These are phyloP conservation scores for Fonsecaea monophora DNA, from an alignment of 2,329 filamentous ascomycete genomes.

Conservation along the genomic window DNA sequence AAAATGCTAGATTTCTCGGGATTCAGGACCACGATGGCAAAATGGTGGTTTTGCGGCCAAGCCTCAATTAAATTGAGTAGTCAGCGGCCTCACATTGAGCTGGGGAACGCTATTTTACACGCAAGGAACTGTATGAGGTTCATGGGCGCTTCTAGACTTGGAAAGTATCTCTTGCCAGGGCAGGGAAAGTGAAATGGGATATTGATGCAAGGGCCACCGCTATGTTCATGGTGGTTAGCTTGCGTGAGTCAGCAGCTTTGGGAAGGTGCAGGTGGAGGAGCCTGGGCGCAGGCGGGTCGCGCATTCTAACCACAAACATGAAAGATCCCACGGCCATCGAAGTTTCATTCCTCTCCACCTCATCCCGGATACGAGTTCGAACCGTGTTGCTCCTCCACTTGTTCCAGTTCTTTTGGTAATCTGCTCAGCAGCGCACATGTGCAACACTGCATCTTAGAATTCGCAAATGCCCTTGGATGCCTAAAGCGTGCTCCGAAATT, in stretches of 20 bases:
- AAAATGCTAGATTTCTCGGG: slow-evolving; percentile 1
- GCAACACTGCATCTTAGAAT: slow-evolving; percentile 2
- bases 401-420: background rate
- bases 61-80: background rate
- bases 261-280: too few species aligned
- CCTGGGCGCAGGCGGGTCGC: background rate
- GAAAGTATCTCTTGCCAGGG: background rate
- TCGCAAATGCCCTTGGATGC: background rate
- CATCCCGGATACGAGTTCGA: slow-evolving; percentile 10
- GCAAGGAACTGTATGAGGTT: background rate
- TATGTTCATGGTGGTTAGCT: background rate
- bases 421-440: background rate
- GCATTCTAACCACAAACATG: background rate
- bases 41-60: background rate
- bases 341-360: background rate
- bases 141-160: background rate
- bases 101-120: background rate
- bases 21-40: background rate
- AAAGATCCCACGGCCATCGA: background rate
- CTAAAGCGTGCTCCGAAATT: slow-evolving; percentile 17
- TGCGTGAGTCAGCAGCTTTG: background rate
- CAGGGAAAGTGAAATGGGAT: background rate
- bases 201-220: background rate
- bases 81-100: background rate
- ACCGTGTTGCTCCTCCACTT: slow-evolving; percentile 8